phyloP scores from a whole-genome alignment of 306 rosid genomes.

The Cotoneaster glaucophyllus region DNA sequence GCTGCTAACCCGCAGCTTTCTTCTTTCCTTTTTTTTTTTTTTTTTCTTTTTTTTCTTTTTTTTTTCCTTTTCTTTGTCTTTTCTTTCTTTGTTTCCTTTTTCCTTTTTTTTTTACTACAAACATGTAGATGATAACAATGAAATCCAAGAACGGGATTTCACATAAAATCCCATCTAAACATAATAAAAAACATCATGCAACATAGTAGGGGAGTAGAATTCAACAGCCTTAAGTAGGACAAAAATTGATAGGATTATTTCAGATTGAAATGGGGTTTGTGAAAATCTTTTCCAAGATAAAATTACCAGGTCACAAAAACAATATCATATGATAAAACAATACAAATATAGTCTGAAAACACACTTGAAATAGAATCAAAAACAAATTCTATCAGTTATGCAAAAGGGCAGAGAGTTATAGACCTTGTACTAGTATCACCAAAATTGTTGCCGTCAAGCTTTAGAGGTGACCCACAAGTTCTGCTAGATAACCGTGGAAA shows the following conservation, averaged over 20 bases:
- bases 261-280: not conserved
- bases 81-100: no score
- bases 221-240: not conserved
- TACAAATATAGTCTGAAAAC: not conserved
- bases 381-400: conserved; percentile 5
- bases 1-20: no score
- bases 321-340: not conserved
- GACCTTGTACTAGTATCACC: conserved; percentile 59
- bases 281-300: not conserved
- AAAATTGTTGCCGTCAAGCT: conserved; percentile 40
- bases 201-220: not conserved
- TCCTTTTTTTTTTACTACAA: no score
- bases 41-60: no score
- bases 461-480: conserved; percentile 36
- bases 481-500: conserved; percentile 60
- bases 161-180: not conserved
- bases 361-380: not conserved
- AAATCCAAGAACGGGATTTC: no score
- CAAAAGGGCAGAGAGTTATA: conserved; percentile 5
- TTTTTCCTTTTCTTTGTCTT: no score
- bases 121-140: no score
- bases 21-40: no score
- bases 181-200: not conserved
- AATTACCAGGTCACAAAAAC: not conserved
- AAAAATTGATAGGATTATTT: not conserved